These are phyloP conservation scores for Ramichloridium luteum DNA, from an alignment of 2,329 filamentous ascomycete genomes.

Conservation along the genomic window DNA sequence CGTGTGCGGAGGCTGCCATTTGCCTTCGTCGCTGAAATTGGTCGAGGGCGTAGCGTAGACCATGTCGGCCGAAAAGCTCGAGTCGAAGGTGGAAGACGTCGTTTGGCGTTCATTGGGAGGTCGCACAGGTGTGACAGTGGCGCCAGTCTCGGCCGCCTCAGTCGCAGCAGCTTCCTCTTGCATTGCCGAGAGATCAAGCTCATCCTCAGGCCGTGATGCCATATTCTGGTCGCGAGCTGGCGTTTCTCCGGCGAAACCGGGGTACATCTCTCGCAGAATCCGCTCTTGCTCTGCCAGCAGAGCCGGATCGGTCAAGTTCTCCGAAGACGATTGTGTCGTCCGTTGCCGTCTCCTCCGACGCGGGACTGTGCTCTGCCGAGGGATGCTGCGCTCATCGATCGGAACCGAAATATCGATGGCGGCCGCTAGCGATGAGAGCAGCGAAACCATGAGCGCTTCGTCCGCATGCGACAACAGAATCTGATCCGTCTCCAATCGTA, in stretches of 20 bases:
- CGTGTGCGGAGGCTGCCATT: constrained; percentile 25
- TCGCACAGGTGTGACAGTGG: constrained; percentile 5
- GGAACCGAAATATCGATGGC: constrained; percentile 60
- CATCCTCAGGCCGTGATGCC: constrained; percentile 14
- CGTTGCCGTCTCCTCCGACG: constrained; percentile 27
- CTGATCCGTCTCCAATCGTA: constrained; percentile 62
- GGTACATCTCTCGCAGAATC: constrained; percentile 36
- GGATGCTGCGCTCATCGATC: constrained; percentile 52
- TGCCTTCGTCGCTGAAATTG: constrained; percentile 23
- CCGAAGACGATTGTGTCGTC: constrained; percentile 18
- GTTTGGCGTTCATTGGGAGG: constrained; percentile 16
- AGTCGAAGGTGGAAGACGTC: constrained; percentile 17
- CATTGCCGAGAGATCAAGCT: constrained; percentile 24
- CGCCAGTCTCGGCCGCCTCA: background rate
- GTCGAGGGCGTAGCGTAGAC: constrained; percentile 21
- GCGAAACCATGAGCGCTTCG: constrained; percentile 53
- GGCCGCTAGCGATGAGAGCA: constrained; percentile 58
- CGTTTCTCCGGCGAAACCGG: constrained; percentile 25
- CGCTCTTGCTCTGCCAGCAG: constrained; percentile 38
- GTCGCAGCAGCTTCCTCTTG: constrained; percentile 19
- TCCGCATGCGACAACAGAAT: constrained; percentile 56
- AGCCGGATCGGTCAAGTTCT: constrained; percentile 24
- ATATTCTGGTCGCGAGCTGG: constrained; percentile 4
- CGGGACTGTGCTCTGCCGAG: constrained; percentile 35
- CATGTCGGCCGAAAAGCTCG: constrained; percentile 19